Evolutionary conservation across 1,284 basidiomycete genomes (phyloP).

Genomic region (Cryptococcus sp.): DNA sequence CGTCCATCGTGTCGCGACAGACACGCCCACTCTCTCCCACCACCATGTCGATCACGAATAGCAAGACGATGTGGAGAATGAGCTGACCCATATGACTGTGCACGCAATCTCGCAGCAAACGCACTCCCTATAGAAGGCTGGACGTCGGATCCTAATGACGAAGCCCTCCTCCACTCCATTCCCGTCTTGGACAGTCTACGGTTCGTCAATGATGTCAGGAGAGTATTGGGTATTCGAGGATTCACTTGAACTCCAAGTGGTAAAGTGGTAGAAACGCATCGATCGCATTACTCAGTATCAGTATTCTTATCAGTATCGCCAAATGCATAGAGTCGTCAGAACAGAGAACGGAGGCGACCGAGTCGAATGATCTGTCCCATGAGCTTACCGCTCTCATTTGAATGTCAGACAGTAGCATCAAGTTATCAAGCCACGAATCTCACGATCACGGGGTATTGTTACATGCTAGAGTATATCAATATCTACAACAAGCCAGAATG

Average conservation of each 20-base stretch:
- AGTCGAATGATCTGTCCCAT: too few species aligned
- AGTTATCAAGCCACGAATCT: too few species aligned
- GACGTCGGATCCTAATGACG: conserved; percentile 96
- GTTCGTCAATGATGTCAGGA: conserved; percentile 92
- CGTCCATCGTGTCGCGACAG: not conserved
- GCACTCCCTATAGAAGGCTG: conserved; percentile 99
- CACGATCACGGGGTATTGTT: too few species aligned
- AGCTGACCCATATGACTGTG: not conserved
- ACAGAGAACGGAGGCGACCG: too few species aligned
- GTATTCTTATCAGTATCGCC: too few species aligned
- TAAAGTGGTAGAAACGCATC: not conserved
- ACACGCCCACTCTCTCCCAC: too few species aligned
- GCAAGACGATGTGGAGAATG: not conserved
- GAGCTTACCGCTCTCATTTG: too few species aligned
- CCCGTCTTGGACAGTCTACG: conserved; percentile 93
- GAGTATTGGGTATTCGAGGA: conserved; percentile 76
- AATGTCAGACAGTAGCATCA: too few species aligned
- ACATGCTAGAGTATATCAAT: too few species aligned
- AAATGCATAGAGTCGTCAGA: too few species aligned
- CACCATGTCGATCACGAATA: not conserved
- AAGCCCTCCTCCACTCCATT: conserved; percentile 90
- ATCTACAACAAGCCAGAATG: too few species aligned
- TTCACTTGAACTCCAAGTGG: conserved; percentile 29
- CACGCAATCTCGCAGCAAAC: conserved; percentile 66
- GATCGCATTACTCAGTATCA: too few species aligned